Conservation (phyloP, 768 basidiomycete genomes). For the Auriscalpium microsporum region DNA sequence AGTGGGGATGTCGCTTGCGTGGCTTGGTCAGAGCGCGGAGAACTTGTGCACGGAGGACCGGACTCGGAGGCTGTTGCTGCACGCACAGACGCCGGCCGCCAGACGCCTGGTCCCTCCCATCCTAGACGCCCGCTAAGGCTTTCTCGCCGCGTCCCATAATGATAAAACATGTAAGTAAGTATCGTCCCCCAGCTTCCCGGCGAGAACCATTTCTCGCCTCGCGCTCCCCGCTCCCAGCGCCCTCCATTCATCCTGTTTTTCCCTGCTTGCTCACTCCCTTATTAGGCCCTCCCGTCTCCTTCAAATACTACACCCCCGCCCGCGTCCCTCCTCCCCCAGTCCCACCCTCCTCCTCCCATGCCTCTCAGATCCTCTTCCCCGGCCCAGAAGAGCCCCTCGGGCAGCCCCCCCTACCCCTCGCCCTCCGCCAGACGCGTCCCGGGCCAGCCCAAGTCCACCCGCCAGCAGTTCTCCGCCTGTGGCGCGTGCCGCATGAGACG, state of each 20-base stretch:
- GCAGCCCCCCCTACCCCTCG: constrained; percentile 26
- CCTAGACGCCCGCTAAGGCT: neutral
- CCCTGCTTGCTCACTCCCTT: neutral
- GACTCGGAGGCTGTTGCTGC: neutral
- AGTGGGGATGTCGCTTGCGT: neutral
- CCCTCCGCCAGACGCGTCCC: constrained; percentile 23
- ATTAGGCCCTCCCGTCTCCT: constrained; percentile 7
- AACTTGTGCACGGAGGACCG: neutral
- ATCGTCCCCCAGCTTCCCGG: neutral
- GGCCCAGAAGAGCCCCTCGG: constrained; percentile 19
- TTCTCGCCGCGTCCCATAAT: too few relatives aligned
- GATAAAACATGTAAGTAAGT: too few relatives aligned
- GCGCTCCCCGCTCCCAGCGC: neutral
- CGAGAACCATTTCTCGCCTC: neutral
- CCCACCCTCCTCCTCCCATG: constrained; percentile 10
- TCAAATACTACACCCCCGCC: constrained; percentile 12
- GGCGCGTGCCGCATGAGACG: constrained; percentile 88
- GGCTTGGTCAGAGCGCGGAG: neutral
- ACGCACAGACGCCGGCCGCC: neutral
- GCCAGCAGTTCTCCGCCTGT: constrained; percentile 89
- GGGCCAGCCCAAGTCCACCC: constrained; percentile 58
- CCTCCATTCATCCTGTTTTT: neutral
- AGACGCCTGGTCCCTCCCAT: neutral
- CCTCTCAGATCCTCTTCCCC: constrained; percentile 20
- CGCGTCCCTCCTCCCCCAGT: constrained; percentile 9